These are phyloP conservation scores for Globisporangium splendens DNA, from an alignment of 352 stramenopile species.

Conservation along the genomic window DNA sequence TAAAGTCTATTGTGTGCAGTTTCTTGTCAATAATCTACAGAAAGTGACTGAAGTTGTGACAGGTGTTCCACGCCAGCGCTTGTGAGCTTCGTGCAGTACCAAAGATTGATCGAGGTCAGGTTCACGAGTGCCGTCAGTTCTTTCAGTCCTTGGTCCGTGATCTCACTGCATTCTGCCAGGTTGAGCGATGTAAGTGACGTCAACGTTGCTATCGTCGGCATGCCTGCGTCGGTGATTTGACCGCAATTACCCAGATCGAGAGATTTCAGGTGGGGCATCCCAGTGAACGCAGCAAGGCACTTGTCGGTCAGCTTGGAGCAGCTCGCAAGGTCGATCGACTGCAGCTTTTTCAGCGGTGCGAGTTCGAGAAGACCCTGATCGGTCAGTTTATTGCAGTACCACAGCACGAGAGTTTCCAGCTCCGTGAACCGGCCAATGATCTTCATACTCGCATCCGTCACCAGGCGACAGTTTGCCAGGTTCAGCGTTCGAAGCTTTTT, in stretches of 20 bases:
- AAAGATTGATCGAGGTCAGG: conserved; percentile 67
- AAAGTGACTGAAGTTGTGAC: conserved; percentile 35
- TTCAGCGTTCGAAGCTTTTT: conserved; percentile 68
- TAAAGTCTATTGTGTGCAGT: not conserved
- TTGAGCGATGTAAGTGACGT: conserved; percentile 64
- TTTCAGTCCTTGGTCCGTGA: conserved; percentile 56
- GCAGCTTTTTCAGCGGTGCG: conserved; percentile 37
- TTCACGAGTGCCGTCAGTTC: conserved; percentile 44
- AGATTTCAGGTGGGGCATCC: conserved; percentile 47
- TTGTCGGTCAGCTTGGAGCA: conserved; percentile 66
- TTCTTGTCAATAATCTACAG: conserved; percentile 37
- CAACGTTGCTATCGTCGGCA: conserved; percentile 42
- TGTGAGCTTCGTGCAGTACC: conserved; percentile 81
- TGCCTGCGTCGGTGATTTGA: conserved; percentile 60
- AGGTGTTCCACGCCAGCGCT: conserved; percentile 45
- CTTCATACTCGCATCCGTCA: conserved; percentile 51
- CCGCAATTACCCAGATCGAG: conserved; percentile 84
- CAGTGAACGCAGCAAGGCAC: conserved; percentile 41
- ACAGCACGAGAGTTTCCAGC: conserved; percentile 68
- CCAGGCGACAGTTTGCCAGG: conserved; percentile 71
- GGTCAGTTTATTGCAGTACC: conserved; percentile 86
- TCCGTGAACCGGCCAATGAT: conserved; percentile 41
- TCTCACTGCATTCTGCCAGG: conserved; percentile 63
- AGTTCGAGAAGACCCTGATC: conserved; percentile 49
- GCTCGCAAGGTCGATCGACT: conserved; percentile 71